Percentiles rank a stretch among this genome's conserved stretches.
Conservation (phyloP, 148 eudicot genomes). For the Vaccinium myrtillus region DNA sequence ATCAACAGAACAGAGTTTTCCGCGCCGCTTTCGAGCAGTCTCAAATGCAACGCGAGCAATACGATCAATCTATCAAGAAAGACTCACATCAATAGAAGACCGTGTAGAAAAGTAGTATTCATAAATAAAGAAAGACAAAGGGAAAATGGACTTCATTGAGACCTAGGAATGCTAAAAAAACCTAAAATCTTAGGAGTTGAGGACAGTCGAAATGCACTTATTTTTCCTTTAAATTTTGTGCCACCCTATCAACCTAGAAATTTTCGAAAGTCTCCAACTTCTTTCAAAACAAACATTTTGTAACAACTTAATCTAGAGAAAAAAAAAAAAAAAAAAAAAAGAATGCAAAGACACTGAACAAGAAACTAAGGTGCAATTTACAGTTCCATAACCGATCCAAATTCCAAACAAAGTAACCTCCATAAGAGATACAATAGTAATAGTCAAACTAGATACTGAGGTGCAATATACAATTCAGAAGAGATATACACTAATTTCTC, state of each 20-base stretch:
- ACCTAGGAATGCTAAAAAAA: neutral
- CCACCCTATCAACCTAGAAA: neutral
- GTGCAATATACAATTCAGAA: neutral
- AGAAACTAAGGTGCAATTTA: neutral
- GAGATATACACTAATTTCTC: neutral
- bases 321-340: neutral
- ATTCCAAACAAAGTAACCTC: neutral
- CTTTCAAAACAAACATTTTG: neutral
- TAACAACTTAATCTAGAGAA: neutral
- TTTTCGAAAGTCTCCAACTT: neutral
- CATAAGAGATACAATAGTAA: neutral
- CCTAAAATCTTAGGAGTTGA: neutral
- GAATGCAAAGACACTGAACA: neutral
- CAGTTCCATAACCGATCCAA: neutral
- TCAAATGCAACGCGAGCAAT: conserved; percentile 97
- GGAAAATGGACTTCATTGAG: neutral
- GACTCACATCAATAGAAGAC: neutral
- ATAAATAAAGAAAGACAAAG: neutral
- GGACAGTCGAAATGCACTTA: neutral
- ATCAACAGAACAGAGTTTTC: conserved; percentile 97
- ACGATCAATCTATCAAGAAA: conserved; percentile 70
- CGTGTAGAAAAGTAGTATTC: neutral
- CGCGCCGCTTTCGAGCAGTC: conserved; percentile 82
- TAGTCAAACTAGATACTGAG: neutral
- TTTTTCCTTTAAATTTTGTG: neutral